Evolutionary conservation across 176 grass and related monocot genomes (phyloP), one percentile per base, ranked within the genome.

Genomic region (Avena sativa): DNA sequence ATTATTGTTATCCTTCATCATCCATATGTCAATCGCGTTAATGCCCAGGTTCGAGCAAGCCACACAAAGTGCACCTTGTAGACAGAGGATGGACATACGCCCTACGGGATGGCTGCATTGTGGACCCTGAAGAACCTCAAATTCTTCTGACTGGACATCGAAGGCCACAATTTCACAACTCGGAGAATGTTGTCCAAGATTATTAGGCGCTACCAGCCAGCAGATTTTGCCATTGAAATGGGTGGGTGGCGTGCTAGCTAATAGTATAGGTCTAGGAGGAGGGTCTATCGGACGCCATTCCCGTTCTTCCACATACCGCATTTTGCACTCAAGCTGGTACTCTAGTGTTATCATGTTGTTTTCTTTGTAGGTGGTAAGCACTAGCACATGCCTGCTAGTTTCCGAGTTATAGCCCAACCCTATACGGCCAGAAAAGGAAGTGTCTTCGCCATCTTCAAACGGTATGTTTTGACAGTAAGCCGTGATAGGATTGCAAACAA

Each of bases 401-500:
- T 88, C 36, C 14, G 19, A n/a, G 62, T 83, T 26, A 19, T 83
- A 88, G 10, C 80, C 86, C 51, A 83, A 47, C 1, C 80, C 86
- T 44, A 76, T 88, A 51, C 36, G 80, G 4, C 71, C 80, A 17
- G 17, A 8, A 68, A 83, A 81, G 6, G 63, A 69, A 21, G 72
- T 74, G 11, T 4, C 79, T 67, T 69, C 79, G 2, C 68, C 26
- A 10, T 76, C 49, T 19, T 48, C 12, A 46, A 77, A 48, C 21
- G 1, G 2, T 47, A 88, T 76, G 1, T 5, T 0, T 34, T 58
- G 12, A 32, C 8, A 76, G 32, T 78, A 88, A 1, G 38, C 38
- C 51, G 53, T 78, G 74, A 20, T 12, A 25, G 84, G 84, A 55
- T 86, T 86, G 74, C 74, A 78, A 64, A 79, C 3, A 74, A 86